Percentiles rank a stretch among this genome's conserved stretches.
Evolutionary conservation across 176 grass and related monocot genomes (phyloP).

Genomic region (Coix lacrymajobi): DNA sequence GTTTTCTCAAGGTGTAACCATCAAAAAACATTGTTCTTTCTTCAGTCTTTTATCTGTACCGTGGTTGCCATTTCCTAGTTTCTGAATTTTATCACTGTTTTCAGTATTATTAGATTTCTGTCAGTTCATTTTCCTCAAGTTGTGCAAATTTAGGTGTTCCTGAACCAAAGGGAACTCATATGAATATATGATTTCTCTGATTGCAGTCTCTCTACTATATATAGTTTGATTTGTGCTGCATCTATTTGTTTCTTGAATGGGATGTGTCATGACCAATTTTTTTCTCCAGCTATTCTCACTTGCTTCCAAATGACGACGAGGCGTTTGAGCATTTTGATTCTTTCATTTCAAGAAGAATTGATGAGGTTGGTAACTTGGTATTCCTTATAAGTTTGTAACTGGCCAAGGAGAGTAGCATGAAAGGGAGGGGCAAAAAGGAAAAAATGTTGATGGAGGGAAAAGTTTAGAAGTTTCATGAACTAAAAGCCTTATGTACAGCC

Average conservation of each 20-base stretch:
- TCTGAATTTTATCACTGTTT: neutral
- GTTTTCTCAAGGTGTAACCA: neutral
- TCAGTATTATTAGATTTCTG: neutral
- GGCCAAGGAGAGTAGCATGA: neutral
- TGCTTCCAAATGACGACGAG: conserved; percentile 96
- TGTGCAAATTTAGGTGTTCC: neutral
- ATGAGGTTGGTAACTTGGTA: conserved; percentile 82
- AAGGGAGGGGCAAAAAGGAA: neutral
- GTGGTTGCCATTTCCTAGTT: neutral
- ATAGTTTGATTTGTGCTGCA: conserved; percentile 6
- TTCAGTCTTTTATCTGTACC: neutral
- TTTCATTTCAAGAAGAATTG: conserved; percentile 72
- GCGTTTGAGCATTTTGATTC: conserved; percentile 90
- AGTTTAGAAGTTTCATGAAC: neutral
- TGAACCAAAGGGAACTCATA: conserved; percentile 4
- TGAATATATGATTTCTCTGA: neutral
- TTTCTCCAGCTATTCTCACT: conserved; percentile 66
- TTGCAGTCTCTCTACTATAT: neutral
- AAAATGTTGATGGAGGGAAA: neutral
- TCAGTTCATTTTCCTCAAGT: neutral
- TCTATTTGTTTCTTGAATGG: conserved; percentile 1
- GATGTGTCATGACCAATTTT: neutral
- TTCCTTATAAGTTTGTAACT: neutral
- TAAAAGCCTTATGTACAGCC: neutral
- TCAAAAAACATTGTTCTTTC: neutral